A percentile compares a stretch with the other conserved stretches of the same genome.
Evolutionary conservation across 495 filamentous ascomycete genomes (phyloP).

Genomic region (Immersiella caudata): DNA sequence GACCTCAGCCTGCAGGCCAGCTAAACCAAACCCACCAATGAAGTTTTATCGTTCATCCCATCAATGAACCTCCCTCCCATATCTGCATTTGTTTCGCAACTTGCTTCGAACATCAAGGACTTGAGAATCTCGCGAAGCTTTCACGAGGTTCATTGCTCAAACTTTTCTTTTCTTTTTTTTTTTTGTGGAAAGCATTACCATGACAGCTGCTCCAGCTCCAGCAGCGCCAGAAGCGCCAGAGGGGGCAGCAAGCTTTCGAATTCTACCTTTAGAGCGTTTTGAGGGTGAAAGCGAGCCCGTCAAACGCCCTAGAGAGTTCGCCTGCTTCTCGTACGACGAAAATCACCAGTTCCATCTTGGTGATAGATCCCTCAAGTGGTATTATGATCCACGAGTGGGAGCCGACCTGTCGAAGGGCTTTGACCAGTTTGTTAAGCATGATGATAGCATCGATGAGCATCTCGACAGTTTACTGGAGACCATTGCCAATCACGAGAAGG

Average conservation of each 20-base stretch:
- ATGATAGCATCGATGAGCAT: slow-evolving; percentile 83
- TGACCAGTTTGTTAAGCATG: slow-evolving; percentile 78
- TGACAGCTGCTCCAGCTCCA: slow-evolving; percentile 58
- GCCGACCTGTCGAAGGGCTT: slow-evolving; percentile 77
- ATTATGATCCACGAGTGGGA: slow-evolving; percentile 75
- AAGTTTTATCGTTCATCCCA: not conserved
- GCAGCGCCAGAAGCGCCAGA: no score
- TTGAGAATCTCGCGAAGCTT: not conserved
- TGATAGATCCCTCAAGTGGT: slow-evolving; percentile 79
- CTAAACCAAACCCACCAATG: no score
- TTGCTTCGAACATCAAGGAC: not conserved
- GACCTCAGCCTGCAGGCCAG: not conserved
- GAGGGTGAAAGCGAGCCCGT: slow-evolving; percentile 62
- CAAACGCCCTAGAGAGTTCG: slow-evolving; percentile 79
- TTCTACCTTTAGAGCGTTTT: slow-evolving; percentile 64
- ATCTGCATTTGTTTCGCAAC: not conserved
- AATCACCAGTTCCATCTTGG: slow-evolving; percentile 75
- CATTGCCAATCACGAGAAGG: slow-evolving; percentile 70
- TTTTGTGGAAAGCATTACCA: slow-evolving; percentile 16
- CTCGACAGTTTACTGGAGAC: slow-evolving; percentile 80
- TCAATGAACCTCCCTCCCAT: not conserved
- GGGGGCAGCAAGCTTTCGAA: no score
- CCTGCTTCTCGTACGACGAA: slow-evolving; percentile 88
- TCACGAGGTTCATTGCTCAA: no score
- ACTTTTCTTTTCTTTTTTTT: no score